Base-by-base conservation (phyloP, 306 rosid species). In the Alnus glutinosa region DNA sequence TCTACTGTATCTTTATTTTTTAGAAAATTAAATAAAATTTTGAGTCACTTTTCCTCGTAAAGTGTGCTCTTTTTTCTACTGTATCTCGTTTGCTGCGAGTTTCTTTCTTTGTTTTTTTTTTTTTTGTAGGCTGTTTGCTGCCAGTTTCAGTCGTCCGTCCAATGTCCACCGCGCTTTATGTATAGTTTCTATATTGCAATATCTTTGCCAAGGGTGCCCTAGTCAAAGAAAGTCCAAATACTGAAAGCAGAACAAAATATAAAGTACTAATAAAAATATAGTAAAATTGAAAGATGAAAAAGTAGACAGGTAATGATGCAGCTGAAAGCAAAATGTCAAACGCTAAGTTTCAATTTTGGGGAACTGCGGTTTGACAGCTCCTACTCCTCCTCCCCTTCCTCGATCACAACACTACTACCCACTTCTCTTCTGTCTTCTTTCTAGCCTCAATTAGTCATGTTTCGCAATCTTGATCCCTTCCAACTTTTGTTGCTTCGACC, bases 241-340 rank as follows among this genome's bases (percentile, higher is more conserved):
- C 48, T 7, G 66, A 77, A 71, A 44, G 55, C 76, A 79, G 5
- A 70, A 32, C 42, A 70, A 67, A 39, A n/a, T 7, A 48, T 23
- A 59, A 55, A 4, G 18, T 12, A 9, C 7, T 58, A 15, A 15
- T 57, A 28, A 75, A 70, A 15, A 11, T 1, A 54, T 19, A 54
- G 49, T 12, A 39, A 4, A 55, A 55, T 28, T 75, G 85, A 82
- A 82, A 85, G 81, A 1, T 77, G 87, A 85, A 92, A 92, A 89
- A 81, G 94, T 74, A 81, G 85, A 50, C 50, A 39, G 82, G 9
- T 71, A 88, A 87, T 77, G 86, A 82, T 81, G 80, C 82, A 83
- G 89, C 81, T 86, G 89, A 85, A 89, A 90, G 98, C 96, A 94
- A 94, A 89, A 94, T 90, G 98, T 92, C 98, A 94, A 90, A 90